Evolutionary conservation across 139 green algal genomes (phyloP), one percentile per base, ranked within the genome.

Genomic region (Chara braunii): DNA sequence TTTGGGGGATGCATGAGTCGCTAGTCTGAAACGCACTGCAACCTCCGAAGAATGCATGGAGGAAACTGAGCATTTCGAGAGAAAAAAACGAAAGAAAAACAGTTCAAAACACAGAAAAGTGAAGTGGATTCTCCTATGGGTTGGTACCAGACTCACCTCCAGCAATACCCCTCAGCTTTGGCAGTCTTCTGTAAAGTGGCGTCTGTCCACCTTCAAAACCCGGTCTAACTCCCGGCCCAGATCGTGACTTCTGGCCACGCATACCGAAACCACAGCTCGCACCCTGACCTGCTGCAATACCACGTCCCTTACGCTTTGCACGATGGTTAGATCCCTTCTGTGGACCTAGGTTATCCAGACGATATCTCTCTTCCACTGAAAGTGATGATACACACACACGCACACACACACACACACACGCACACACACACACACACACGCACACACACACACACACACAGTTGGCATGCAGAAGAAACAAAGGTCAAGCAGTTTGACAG

Each of bases 191-290:
- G 86, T 98, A 97, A 24, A 99, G 83, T 1, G 93, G 86, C 12
- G 78, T 98, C 83, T 99, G 93, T 24, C 93, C 93, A 60, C 93
- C 93, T 82, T 99, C 91, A 80, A 99, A 99, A 28, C 93, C 93
- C 24, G 89, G 78, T 24, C 92, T 76, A 18, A 82, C 80, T 53
- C 84, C 77, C 26, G 80, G 69, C 44, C 93, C 93, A 32, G 85
- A 90, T 14, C 91, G 77, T 2, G 88, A 84, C 78, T 99, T 99
- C 75, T 99, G 93, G 12, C 93, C 93, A 33, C 91, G 81, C 82
- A 95, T 97, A 59, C 93, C 93, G 42, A 93, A 95, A 63, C 93
- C 93, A 71, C 87, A 95, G 37, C 81, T 94, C 29, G 80, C 90
- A 43, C 92, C 92, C 86, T 97, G 90, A 18, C 90, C 88, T 14